Evolutionary conservation across 371 early-diverging fungal species (phyloP).

Genomic region (Dentiscutata heterogama): DNA sequence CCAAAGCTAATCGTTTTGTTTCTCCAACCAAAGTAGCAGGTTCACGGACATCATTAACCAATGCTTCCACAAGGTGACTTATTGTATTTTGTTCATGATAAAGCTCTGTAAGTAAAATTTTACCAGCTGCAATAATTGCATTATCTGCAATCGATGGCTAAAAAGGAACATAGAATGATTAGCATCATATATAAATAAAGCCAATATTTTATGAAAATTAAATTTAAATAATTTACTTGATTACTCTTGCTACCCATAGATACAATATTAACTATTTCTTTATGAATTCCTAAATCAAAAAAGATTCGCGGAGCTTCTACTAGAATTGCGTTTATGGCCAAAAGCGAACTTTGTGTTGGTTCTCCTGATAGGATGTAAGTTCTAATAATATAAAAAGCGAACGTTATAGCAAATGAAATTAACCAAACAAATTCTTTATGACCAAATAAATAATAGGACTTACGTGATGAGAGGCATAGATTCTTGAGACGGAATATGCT

Average conservation of each 20-base stretch:
- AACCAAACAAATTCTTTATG: background rate
- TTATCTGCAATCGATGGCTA: slow-evolving; percentile 59
- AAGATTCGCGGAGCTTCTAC: slow-evolving; percentile 61
- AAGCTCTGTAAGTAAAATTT: slow-evolving; percentile 57
- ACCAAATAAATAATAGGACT: slow-evolving; percentile 27
- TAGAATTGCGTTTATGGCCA: slow-evolving; percentile 61
- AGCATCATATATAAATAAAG: slow-evolving; percentile 45
- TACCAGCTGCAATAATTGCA: slow-evolving; percentile 63
- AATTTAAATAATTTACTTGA: slow-evolving; percentile 50
- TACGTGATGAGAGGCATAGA: slow-evolving; percentile 54
- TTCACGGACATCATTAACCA: slow-evolving; percentile 54
- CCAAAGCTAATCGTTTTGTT: slow-evolving; percentile 58
- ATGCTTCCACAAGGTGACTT: slow-evolving; percentile 50
- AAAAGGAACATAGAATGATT: slow-evolving; percentile 40
- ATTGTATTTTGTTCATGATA: slow-evolving; percentile 58
- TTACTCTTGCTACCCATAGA: slow-evolving; percentile 45
- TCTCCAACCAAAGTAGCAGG: slow-evolving; percentile 52
- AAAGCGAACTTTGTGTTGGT: slow-evolving; percentile 57
- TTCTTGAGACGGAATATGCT: slow-evolving; percentile 59
- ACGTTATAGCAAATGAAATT: slow-evolving; percentile 23
- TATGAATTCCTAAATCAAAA: slow-evolving; percentile 51
- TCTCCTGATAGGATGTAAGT: slow-evolving; percentile 57
- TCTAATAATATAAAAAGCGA: slow-evolving; percentile 44
- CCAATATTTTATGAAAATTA: slow-evolving; percentile 47
- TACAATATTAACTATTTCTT: slow-evolving; percentile 48